phyloP scores from a whole-genome alignment of 2,329 filamentous ascomycete species.

The Fusarium camptoceras region DNA sequence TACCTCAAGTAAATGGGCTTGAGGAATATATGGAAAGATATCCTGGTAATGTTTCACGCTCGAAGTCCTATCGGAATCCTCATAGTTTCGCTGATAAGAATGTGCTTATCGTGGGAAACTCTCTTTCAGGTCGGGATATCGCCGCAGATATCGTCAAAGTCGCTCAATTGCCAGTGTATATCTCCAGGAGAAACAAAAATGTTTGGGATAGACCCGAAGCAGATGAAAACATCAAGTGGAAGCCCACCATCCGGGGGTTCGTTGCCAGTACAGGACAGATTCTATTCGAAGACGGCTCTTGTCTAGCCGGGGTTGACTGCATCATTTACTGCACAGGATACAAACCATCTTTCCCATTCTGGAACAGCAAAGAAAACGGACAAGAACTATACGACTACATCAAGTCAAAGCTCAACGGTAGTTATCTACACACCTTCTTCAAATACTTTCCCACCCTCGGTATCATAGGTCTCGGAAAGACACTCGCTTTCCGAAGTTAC shows the following conservation, averaged over 20 bases:
- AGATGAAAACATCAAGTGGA: not conserved
- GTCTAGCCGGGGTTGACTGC: not conserved
- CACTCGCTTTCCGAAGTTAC: not conserved
- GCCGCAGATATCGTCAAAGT: not conserved
- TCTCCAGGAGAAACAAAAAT: not conserved
- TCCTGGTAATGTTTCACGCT: not conserved
- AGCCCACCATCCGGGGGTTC: not conserved
- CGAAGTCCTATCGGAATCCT: not conserved
- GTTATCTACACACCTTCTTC: not conserved
- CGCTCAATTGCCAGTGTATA: not conserved
- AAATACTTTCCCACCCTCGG: not conserved
- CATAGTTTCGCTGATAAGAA: not conserved
- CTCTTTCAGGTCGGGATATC: not conserved
- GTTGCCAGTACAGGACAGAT: not conserved
- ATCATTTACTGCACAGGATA: constrained; percentile 4
- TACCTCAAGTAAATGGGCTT: not conserved
- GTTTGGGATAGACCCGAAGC: not conserved
- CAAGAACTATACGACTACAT: not conserved
- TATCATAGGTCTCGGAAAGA: not conserved
- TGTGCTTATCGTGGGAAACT: not conserved
- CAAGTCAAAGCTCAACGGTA: not conserved
- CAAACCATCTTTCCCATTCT: not conserved
- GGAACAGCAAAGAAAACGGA: not conserved
- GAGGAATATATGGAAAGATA: not conserved
- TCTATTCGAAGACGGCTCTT: not conserved